Conservation (phyloP, 148 eudicot genomes). For the Amaranthus palmeri region DNA sequence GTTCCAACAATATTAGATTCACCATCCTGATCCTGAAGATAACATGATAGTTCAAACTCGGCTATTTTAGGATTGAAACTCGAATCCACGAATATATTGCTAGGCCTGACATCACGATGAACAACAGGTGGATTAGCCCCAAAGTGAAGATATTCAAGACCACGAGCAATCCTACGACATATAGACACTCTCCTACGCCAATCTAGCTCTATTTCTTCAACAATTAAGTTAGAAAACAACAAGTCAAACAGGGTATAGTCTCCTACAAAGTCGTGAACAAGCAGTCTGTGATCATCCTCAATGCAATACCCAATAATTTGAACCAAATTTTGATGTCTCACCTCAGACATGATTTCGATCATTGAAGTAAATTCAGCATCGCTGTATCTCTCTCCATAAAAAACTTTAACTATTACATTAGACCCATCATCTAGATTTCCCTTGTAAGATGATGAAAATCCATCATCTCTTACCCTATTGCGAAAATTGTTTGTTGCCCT, state of each 20-base stretch:
- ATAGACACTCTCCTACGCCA: conserved; percentile 55
- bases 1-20: neutral
- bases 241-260: conserved; percentile 36
- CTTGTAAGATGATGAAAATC: neutral
- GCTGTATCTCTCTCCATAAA: neutral
- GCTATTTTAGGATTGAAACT: conserved; percentile 52
- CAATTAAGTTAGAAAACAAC: conserved; percentile 31
- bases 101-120: conserved; percentile 61
- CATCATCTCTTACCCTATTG: neutral
- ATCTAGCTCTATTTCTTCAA: conserved; percentile 17
- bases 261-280: conserved; percentile 51
- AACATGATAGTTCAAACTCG: conserved; percentile 54
- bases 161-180: conserved; percentile 49
- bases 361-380: neutral
- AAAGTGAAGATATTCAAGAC: conserved; percentile 59
- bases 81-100: conserved; percentile 52
- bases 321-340: conserved; percentile 47
- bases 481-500: conserved; percentile 7
- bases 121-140: conserved; percentile 44
- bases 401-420: neutral
- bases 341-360: conserved; percentile 33
- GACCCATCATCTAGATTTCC: conserved; percentile 5
- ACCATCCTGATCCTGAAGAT: conserved; percentile 2
- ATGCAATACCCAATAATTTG: conserved; percentile 53
- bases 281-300: conserved; percentile 36